These are phyloP conservation scores for Pleurotus cornucopiae DNA, from an alignment of 768 basidiomycete species.

Conservation along the genomic window DNA sequence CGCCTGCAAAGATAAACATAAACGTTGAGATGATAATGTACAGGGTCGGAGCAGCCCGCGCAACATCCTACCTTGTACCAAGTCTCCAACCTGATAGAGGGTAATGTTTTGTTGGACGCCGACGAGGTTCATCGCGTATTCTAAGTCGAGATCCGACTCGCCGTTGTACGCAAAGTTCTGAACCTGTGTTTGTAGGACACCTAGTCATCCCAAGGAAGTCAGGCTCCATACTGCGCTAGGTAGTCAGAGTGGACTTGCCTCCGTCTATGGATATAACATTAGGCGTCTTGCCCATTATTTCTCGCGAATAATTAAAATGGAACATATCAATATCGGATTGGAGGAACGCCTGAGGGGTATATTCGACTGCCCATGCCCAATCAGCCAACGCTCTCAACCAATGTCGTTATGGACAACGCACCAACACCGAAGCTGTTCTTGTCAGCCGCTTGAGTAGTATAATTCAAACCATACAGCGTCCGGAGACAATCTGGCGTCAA, in stretches of 20 bases:
- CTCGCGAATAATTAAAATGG: constrained; percentile 26
- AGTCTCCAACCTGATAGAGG: constrained; percentile 41
- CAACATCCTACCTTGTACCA: constrained; percentile 26
- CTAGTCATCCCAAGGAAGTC: constrained; percentile 15
- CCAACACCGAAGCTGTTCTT: constrained; percentile 37
- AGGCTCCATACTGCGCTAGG: neutral
- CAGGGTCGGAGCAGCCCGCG: too few relatives aligned
- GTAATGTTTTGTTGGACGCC: constrained; percentile 34
- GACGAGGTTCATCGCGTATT: constrained; percentile 50
- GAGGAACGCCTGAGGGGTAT: constrained; percentile 43
- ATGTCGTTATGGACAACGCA: constrained; percentile 9
- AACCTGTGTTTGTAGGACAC: constrained; percentile 37
- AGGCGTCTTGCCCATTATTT: constrained; percentile 28
- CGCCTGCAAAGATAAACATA: constrained; percentile 20
- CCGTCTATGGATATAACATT: constrained; percentile 28
- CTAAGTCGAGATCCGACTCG: constrained; percentile 54
- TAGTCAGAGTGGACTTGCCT: constrained; percentile 12
- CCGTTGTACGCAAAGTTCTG: constrained; percentile 43
- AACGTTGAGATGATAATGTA: too few relatives aligned
- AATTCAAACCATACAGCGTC: constrained; percentile 31
- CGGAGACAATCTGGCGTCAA: constrained; percentile 35
- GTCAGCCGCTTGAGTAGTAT: constrained; percentile 21
- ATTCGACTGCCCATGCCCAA: constrained; percentile 36
- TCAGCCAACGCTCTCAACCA: neutral
- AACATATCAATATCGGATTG: constrained; percentile 44